Percentiles rank a stretch among this genome's conserved stretches.
Evolutionary conservation across 1,284 basidiomycete species (phyloP).

Genomic region (Ceratobasidium sp.): DNA sequence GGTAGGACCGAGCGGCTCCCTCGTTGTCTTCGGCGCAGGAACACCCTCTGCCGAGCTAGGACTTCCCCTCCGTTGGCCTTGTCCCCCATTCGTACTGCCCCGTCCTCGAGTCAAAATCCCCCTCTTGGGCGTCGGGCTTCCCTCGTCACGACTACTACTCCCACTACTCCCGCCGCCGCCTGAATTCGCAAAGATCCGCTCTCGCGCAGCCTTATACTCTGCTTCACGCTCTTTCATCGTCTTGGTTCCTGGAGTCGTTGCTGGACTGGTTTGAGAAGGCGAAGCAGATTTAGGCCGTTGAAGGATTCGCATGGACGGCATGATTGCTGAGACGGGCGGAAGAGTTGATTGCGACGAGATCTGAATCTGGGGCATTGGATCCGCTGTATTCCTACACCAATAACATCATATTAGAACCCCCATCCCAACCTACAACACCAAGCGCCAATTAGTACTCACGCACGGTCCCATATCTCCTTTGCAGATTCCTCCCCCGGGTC

Average conservation of each 20-base stretch:
- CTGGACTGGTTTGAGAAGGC: constrained; percentile 35
- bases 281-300: constrained; percentile 48
- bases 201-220: constrained; percentile 50
- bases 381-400: constrained; percentile 30
- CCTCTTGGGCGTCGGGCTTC: constrained; percentile 38
- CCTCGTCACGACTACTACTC: constrained; percentile 27
- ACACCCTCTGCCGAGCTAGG: constrained; percentile 12
- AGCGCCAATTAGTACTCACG: constrained; percentile 44
- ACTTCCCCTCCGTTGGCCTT: constrained; percentile 32
- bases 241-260: constrained; percentile 35
- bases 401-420: constrained; percentile 2
- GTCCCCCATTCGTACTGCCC: constrained; percentile 15
- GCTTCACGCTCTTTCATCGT: constrained; percentile 49
- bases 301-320: constrained; percentile 48
- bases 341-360: constrained; percentile 40
- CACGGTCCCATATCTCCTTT: constrained; percentile 37
- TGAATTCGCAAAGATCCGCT: constrained; percentile 49
- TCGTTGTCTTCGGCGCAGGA: neutral
- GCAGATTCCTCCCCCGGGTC: constrained; percentile 47
- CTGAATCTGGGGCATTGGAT: constrained; percentile 45
- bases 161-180: constrained; percentile 23
- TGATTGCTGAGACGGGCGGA: constrained; percentile 45
- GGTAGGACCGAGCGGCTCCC: constrained; percentile 28
- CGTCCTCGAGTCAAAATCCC: constrained; percentile 37
- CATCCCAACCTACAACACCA: neutral